Base-by-base conservation (phyloP, 177 flowering plant species). In the Telopea speciosissima region DNA sequence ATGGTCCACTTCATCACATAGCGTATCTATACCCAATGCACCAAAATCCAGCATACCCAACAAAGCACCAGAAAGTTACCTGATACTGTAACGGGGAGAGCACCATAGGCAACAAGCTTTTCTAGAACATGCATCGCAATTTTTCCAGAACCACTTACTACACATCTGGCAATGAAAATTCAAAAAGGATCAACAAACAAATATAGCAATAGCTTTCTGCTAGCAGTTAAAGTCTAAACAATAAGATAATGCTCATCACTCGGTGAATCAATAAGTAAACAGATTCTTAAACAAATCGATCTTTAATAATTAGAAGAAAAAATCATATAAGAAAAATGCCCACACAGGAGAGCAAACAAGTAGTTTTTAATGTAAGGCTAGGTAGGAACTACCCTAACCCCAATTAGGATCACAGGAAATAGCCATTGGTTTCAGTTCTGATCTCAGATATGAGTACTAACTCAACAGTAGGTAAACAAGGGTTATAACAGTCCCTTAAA, bases 61-160 rank as follows among this genome's bases (percentile, higher is more conserved):
- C 31, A 28, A 28, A 6, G 69, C 70, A 75, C 52, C 62, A 23
- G 24, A 74, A 40, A 26, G 52, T 42, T 83, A 93, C 99, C 99
- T 63, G 99, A 96, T 63, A 96, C 86, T 59, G 98, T 82, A 71
- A 93, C 79, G 8, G 99, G 97, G 70, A 93, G 52, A 71, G 99
- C 99, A 59, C 94, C 97, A 82, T 82, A 89, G 42, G 91, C 93
- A 74, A 85, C 78, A 68, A 96, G 97, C 84, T 93, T 96, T 77
- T 96, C 98, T 45, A 92, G 67, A 69, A 96, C 97, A 80, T 96
- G 97, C 94, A 96, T 79, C 68, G 99, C 95, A 74, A 93, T 90
- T 88, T 96, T 96, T 77, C 99, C 99, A 65, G 91, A 91, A 62
- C 99, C 99, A 83, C 95, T 96, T 59, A 96, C 91, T 31, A 73